These are phyloP conservation scores for Yamadazyma siamensis DNA, from an alignment of 1,139 yeast species.

Conservation along the genomic window DNA sequence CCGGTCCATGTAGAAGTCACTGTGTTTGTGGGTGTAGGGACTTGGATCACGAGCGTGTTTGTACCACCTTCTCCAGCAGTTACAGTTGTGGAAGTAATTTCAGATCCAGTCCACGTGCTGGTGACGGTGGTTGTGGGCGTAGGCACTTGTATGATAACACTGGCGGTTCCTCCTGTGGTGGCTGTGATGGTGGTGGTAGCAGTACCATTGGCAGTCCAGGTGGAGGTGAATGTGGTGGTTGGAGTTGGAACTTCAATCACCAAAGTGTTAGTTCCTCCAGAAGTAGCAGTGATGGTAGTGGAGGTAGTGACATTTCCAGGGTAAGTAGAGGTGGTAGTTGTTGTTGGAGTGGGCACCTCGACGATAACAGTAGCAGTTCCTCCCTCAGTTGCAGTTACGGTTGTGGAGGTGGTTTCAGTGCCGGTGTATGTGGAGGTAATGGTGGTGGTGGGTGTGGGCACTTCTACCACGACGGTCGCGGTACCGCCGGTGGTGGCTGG, in stretches of 20 bases:
- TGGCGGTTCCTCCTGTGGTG: conserved; percentile 5
- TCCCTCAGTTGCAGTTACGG: too few species aligned
- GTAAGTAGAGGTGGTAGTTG: too few species aligned
- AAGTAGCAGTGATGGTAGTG: conserved; percentile 7
- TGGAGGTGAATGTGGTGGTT: conserved; percentile 9
- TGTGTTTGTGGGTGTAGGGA: conserved; percentile 10
- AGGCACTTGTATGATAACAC: conserved; percentile 14
- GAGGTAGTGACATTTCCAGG: too few species aligned
- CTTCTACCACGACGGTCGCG: conserved; percentile 1
- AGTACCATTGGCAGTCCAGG: conserved; percentile 12
- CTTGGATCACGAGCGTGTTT: conserved; percentile 11
- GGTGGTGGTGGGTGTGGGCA: conserved; percentile 6
- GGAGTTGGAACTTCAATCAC: conserved; percentile 14
- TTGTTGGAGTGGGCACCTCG: too few species aligned
- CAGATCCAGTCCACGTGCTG: conserved; percentile 2
- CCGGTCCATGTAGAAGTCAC: conserved; percentile 7
- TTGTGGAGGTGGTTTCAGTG: too few species aligned
- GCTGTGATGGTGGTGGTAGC: conserved; percentile 5
- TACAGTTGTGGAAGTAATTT: conserved; percentile 13
- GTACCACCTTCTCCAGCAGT: conserved; percentile 5
- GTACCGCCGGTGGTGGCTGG: conserved; percentile 8
- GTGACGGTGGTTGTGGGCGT: conserved; percentile 8
- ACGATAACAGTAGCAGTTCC: conserved; percentile 1
- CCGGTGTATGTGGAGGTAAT: too few species aligned
- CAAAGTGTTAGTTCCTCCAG: conserved; percentile 6